These are phyloP conservation scores for Excoecaria agallocha DNA, from an alignment of 345 rosid species.

Conservation along the genomic window DNA sequence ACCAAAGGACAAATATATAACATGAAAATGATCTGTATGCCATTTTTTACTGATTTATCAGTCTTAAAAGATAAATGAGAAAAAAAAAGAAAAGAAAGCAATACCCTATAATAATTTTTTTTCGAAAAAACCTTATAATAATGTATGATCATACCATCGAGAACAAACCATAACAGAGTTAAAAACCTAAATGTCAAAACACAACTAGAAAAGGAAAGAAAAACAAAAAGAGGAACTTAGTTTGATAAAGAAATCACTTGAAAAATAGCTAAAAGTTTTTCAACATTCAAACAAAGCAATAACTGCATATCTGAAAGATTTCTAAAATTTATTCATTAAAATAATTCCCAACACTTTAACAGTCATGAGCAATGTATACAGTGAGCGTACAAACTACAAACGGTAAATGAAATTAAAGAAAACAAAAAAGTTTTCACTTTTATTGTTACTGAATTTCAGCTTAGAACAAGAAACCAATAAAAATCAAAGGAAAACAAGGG, in stretches of 20 bases:
- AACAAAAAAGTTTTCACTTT: no score
- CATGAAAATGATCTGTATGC: not conserved
- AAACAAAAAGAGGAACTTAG: not conserved
- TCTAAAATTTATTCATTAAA: not conserved
- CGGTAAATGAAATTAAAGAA: not conserved
- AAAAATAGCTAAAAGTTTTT: not conserved
- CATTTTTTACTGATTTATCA: conserved; percentile 3
- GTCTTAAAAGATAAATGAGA: not conserved
- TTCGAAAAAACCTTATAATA: no score
- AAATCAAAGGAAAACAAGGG: not conserved
- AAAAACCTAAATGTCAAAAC: no score
- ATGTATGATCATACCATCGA: no score
- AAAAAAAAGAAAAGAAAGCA: no score
- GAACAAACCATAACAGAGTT: no score
- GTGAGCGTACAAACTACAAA: not conserved
- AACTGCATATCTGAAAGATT: not conserved
- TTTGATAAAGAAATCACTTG: not conserved
- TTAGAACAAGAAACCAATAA: not conserved
- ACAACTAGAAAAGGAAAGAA: no score
- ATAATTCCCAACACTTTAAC: not conserved
- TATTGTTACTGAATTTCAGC: not conserved
- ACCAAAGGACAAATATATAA: not conserved
- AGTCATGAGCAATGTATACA: not conserved
- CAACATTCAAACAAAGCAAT: not conserved
- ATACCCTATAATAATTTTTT: no score